Percentiles rank a stretch among this genome's conserved stretches.
Evolutionary conservation across 2,329 filamentous ascomycete species (phyloP).

Genomic region (Parascedosporium putredinis): DNA sequence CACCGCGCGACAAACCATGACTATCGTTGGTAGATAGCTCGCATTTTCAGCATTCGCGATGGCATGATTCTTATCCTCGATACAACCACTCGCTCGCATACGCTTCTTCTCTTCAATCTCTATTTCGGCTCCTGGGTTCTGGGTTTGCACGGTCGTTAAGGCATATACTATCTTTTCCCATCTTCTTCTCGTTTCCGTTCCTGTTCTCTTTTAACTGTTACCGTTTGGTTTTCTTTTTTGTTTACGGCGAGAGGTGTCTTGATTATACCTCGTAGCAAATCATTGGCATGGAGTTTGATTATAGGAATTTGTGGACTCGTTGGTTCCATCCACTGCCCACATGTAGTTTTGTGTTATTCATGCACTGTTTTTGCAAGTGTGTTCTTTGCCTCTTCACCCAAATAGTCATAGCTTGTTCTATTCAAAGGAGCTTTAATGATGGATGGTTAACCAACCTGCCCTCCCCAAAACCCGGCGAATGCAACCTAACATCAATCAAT

Average conservation of each 20-base stretch:
- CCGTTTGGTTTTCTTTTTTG: not conserved
- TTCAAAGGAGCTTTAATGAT: not conserved
- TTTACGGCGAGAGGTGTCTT: not conserved
- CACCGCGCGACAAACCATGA: not conserved
- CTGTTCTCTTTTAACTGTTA: not conserved
- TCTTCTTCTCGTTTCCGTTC: not conserved
- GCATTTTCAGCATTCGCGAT: not conserved
- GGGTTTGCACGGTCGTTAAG: not conserved
- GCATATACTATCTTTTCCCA: not conserved
- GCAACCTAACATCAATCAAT: no score
- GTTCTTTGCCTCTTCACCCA: not conserved
- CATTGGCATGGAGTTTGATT: slow-evolving; percentile 4
- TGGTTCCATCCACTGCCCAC: not conserved
- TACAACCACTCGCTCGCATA: not conserved
- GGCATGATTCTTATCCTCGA: not conserved
- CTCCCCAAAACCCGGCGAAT: no score
- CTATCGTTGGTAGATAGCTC: not conserved
- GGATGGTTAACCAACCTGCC: not conserved
- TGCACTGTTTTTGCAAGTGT: not conserved
- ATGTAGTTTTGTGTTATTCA: slow-evolving; percentile 3
- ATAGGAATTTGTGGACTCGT: not conserved
- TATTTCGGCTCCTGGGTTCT: not conserved
- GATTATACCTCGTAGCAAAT: not conserved
- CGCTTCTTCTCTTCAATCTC: not conserved
- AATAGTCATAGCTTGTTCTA: not conserved